Evolutionary conservation across 2,329 filamentous ascomycete genomes (phyloP).

Genomic region (Aspergillus felis): DNA sequence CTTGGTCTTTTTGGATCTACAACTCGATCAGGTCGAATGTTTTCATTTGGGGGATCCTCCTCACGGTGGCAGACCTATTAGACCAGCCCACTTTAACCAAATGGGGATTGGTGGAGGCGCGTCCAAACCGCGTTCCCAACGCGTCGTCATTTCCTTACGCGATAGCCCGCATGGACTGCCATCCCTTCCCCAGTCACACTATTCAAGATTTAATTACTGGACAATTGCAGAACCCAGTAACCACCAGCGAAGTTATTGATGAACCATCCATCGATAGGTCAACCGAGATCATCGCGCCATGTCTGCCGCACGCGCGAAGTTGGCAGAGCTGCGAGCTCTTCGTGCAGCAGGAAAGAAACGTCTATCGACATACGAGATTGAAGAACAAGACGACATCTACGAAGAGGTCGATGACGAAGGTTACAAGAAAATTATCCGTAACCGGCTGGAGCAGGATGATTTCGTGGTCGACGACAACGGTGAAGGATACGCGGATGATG

Average conservation of each 20-base stretch:
- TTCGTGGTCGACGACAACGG: slow-evolving; percentile 99
- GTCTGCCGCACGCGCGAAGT: slow-evolving; percentile 31
- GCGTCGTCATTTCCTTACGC: slow-evolving; percentile 17
- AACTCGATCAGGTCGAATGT: neutral
- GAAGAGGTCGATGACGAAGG: slow-evolving; percentile 95
- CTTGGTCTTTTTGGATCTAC: neutral
- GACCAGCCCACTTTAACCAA: slow-evolving; percentile 15
- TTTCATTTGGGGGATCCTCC: neutral
- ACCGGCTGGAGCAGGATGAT: slow-evolving; percentile 86
- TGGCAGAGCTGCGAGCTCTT: slow-evolving; percentile 76
- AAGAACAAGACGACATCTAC: slow-evolving; percentile 80
- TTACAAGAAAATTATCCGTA: slow-evolving; percentile 93
- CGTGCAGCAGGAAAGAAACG: slow-evolving; percentile 88
- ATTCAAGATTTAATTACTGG: neutral
- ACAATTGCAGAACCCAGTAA: slow-evolving; percentile 1
- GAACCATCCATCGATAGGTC: neutral
- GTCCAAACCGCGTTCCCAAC: slow-evolving; percentile 20
- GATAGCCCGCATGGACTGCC: slow-evolving; percentile 5
- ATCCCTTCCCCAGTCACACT: slow-evolving; percentile 11
- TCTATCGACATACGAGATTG: slow-evolving; percentile 79
- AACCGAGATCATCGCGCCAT: slow-evolving; percentile 17
- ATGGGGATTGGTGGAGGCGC: slow-evolving; percentile 20
- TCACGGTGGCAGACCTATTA: neutral
- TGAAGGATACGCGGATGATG: slow-evolving; percentile 93
- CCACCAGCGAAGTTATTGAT: slow-evolving; percentile 3